Evolutionary conservation across 2,329 filamentous ascomycete genomes (phyloP).

Genomic region (Pyrenophora seminiperda): DNA sequence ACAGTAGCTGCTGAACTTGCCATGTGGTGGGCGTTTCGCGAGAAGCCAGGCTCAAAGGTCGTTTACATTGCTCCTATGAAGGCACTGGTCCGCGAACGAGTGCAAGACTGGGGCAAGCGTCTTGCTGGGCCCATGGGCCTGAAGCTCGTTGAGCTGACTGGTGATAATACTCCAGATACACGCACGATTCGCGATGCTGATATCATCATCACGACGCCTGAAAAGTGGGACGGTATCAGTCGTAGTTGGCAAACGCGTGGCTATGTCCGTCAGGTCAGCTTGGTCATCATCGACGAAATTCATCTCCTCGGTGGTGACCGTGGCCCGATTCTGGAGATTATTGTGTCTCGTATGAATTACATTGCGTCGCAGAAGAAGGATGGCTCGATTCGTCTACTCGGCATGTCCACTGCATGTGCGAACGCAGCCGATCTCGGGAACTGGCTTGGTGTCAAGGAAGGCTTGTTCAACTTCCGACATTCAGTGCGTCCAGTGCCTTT

Average conservation of each 20-base stretch:
- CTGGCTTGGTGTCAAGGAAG: constrained; percentile 96
- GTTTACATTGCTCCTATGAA: constrained; percentile 99
- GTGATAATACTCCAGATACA: constrained; percentile 97
- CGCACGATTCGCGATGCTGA: constrained; percentile 93
- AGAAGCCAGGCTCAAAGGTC: constrained; percentile 92
- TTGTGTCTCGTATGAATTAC: constrained; percentile 93
- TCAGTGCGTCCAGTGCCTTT: constrained; percentile 95
- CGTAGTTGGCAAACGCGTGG: constrained; percentile 98
- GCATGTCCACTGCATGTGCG: constrained; percentile 99
- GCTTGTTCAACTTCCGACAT: constrained; percentile 94
- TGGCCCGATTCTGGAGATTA: constrained; percentile 97
- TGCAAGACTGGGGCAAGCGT: constrained; percentile 89
- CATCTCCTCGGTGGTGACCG: constrained; percentile 95
- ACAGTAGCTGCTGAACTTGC: constrained; percentile 94
- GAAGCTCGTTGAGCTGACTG: constrained; percentile 92
- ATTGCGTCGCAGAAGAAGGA: constrained; percentile 88
- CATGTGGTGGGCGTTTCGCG: constrained; percentile 99
- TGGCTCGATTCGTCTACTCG: constrained; percentile 85
- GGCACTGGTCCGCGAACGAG: constrained; percentile 91
- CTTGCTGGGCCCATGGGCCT: constrained; percentile 82
- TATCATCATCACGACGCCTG: constrained; percentile 98
- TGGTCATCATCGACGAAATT: constrained; percentile 99
- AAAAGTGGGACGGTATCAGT: constrained; percentile 99
- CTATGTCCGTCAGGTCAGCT: constrained; percentile 90
- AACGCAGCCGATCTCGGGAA: constrained; percentile 94